Evolutionary conservation across 2,329 filamentous ascomycete genomes (phyloP).

Genomic region (Colletotrichum sp.): DNA sequence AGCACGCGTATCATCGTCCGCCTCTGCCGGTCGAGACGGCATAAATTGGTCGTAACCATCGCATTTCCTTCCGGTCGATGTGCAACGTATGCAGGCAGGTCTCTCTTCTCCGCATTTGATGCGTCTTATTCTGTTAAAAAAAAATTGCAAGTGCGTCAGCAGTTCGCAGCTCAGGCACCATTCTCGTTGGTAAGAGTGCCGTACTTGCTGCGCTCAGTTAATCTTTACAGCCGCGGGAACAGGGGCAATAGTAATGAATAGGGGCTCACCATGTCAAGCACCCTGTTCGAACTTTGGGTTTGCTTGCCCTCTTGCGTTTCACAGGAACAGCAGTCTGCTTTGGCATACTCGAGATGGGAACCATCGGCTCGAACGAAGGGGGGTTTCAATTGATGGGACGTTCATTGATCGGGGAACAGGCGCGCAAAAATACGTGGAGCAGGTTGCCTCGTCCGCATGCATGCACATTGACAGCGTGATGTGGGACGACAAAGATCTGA

Average conservation of each 20-base stretch:
- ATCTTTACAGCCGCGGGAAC: background rate
- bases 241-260: background rate
- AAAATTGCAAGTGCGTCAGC: background rate
- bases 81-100: slow-evolving; percentile 37
- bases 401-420: background rate
- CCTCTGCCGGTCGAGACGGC: background rate
- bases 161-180: too few relatives aligned
- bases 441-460: background rate
- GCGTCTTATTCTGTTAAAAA: slow-evolving; percentile 33
- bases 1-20: background rate
- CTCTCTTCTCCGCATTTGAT: slow-evolving; percentile 41
- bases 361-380: background rate
- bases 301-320: slow-evolving; percentile 37
- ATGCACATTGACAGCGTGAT: background rate
- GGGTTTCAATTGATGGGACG: background rate
- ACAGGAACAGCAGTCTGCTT: background rate
- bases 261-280: slow-evolving; percentile 43
- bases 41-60: slow-evolving; percentile 36
- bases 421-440: background rate
- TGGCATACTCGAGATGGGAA: background rate
- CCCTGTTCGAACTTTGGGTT: slow-evolving; percentile 43
- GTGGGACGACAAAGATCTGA: background rate
- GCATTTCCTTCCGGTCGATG: slow-evolving; percentile 37
- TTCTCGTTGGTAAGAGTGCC: background rate
- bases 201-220: slow-evolving; percentile 30